Percentiles rank a stretch among this genome's conserved stretches.
These are phyloP conservation scores for Russula emetica DNA, from an alignment of 768 basidiomycete genomes.

Conservation along the genomic window DNA sequence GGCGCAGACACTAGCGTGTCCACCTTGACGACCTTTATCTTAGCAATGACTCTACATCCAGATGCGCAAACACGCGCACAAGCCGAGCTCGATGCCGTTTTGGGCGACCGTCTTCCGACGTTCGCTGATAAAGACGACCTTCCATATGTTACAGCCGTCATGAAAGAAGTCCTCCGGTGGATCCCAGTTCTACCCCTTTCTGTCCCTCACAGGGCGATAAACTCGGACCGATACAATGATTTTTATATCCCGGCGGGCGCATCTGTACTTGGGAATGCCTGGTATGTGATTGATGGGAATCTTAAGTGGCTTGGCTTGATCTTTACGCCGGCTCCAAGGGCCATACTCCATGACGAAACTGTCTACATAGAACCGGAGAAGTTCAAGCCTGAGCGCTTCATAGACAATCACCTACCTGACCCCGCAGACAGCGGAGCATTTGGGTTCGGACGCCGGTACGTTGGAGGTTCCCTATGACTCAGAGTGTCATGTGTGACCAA, in stretches of 20 bases:
- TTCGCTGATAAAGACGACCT: constrained; percentile 27
- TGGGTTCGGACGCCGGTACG: constrained; percentile 28
- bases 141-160: constrained; percentile 24
- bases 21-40: constrained; percentile 28
- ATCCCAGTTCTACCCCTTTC: constrained; percentile 28
- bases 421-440: constrained; percentile 23
- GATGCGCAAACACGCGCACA: constrained; percentile 30
- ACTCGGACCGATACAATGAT: constrained; percentile 31
- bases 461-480: background rate
- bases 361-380: constrained; percentile 25
- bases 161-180: constrained; percentile 30
- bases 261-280: constrained; percentile 28
- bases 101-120: constrained; percentile 29
- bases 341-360: constrained; percentile 25
- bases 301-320: background rate
- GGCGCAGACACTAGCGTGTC: constrained; percentile 25
- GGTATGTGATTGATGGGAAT: constrained; percentile 6
- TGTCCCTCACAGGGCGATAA: constrained; percentile 26
- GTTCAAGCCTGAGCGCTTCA: constrained; percentile 29
- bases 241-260: constrained; percentile 32
- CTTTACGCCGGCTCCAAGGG: constrained; percentile 15
- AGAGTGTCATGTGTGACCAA: background rate
- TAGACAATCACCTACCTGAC: constrained; percentile 14
- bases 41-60: constrained; percentile 30
- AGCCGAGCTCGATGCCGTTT: constrained; percentile 29